Evolutionary conservation across 345 rosid genomes (phyloP).

Genomic region (Citrus australasica): DNA sequence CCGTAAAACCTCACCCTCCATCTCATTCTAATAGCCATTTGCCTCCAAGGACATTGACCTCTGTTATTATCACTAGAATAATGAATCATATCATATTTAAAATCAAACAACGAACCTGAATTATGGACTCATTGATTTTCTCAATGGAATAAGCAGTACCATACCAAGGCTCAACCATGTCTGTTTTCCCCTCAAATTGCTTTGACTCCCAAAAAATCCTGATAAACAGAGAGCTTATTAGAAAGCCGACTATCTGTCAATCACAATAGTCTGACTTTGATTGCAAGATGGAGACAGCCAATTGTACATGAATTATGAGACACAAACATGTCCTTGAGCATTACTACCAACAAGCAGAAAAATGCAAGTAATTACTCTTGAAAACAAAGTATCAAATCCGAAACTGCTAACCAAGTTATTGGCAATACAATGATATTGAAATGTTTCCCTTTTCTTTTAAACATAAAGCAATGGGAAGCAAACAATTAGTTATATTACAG

Average conservation of each 20-base stretch:
- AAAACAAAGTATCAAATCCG: neutral
- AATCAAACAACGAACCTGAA: conserved; percentile 52
- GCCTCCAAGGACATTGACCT: neutral
- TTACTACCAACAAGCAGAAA: neutral
- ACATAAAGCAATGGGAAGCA: neutral
- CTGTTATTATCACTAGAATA: neutral
- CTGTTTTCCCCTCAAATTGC: conserved; percentile 78
- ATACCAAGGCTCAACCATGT: conserved; percentile 89
- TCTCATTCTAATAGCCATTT: neutral
- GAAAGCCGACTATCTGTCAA: neutral
- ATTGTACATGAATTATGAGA: neutral
- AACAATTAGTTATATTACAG: neutral
- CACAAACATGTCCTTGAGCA: neutral
- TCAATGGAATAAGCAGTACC: conserved; percentile 75
- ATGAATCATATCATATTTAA: conserved; percentile 2
- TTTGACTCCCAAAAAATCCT: conserved; percentile 95
- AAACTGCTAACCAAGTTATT: neutral
- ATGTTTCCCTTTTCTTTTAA: neutral
- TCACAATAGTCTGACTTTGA: neutral
- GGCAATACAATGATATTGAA: neutral
- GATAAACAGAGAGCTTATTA: conserved; percentile 23
- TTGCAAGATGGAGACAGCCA: neutral
- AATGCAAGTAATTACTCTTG: neutral
- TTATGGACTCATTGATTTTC: conserved; percentile 44
- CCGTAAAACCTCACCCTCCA: neutral